Percentiles rank a stretch among this genome's conserved stretches.
Conservation (phyloP, 441 rosid species). For the Populus hybrid region DNA sequence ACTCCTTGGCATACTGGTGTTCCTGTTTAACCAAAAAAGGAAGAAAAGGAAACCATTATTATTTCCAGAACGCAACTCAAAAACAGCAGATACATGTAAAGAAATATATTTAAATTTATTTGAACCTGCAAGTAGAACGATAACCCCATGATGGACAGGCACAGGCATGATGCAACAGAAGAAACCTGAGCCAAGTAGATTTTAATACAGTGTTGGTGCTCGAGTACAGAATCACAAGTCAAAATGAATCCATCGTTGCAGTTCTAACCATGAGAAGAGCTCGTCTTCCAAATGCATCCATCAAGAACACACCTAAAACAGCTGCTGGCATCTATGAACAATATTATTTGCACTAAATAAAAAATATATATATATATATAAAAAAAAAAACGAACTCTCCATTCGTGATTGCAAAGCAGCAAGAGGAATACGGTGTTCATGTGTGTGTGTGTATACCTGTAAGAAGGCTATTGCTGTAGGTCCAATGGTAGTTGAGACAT, state of each 20-base stretch:
- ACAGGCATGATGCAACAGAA: slow-evolving; percentile 36
- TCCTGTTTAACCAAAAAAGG: slow-evolving; percentile 24
- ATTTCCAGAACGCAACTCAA: too few species aligned
- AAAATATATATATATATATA: too few species aligned
- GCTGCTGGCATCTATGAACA: slow-evolving; percentile 41
- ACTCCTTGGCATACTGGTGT: slow-evolving; percentile 23
- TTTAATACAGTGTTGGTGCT: neutral
- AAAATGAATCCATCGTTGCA: neutral
- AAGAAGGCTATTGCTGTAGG: neutral
- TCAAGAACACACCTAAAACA: slow-evolving; percentile 31
- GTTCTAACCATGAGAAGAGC: slow-evolving; percentile 49
- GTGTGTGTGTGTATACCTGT: neutral
- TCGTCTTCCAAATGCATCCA: slow-evolving; percentile 54
- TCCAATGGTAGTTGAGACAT: slow-evolving; percentile 1
- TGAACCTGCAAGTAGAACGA: slow-evolving; percentile 45
- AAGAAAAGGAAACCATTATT: neutral
- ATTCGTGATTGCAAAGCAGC: neutral
- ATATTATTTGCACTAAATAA: neutral
- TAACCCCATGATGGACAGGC: slow-evolving; percentile 30
- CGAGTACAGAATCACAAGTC: neutral
- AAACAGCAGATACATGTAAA: too few species aligned
- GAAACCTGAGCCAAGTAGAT: slow-evolving; percentile 34
- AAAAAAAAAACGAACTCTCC: neutral
- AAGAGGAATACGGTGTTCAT: too few species aligned
- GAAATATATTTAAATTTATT: neutral